phyloP scores from a whole-genome alignment of 345 rosid species.

The Lumnitzera racemosa region DNA sequence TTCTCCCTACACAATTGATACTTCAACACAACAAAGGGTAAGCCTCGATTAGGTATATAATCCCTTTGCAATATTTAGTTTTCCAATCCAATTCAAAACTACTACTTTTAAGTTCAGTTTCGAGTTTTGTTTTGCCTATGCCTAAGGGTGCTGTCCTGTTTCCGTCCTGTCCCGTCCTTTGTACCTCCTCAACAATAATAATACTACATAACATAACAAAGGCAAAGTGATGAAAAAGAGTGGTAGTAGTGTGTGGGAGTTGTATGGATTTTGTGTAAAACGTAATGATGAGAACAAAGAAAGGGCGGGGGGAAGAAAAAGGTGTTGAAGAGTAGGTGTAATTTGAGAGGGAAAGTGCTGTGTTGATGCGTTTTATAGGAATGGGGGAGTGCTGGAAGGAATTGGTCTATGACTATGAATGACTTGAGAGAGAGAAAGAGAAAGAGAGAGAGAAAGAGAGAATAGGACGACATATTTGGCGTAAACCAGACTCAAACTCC shows the following conservation, averaged over 20 bases:
- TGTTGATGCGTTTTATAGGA: slow-evolving; percentile 25
- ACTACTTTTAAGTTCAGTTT: too few relatives aligned
- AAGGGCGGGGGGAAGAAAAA: not conserved
- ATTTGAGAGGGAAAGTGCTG: slow-evolving; percentile 24
- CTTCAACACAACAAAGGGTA: not conserved
- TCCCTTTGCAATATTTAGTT: not conserved
- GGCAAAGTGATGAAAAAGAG: too few relatives aligned
- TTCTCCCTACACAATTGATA: not conserved
- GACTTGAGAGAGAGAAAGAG: slow-evolving; percentile 10
- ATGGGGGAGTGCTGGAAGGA: slow-evolving; percentile 7
- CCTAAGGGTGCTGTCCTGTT: too few relatives aligned
- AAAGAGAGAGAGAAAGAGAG: slow-evolving; percentile 14
- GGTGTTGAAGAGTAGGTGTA: not conserved
- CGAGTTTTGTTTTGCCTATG: too few relatives aligned
- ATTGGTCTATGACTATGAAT: too few relatives aligned
- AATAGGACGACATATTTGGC: slow-evolving; percentile 45
- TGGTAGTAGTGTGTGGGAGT: too few relatives aligned
- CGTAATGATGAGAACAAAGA: not conserved
- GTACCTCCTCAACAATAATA: too few relatives aligned
- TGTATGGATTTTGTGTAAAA: too few relatives aligned
- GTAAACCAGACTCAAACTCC: slow-evolving; percentile 63
- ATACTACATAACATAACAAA: too few relatives aligned
- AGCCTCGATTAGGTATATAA: not conserved
- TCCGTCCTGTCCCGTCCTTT: too few relatives aligned
- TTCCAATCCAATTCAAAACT: too few relatives aligned